Conservation (phyloP, 2,329 filamentous ascomycete species). For the Zymoseptoria ardabiliae region DNA sequence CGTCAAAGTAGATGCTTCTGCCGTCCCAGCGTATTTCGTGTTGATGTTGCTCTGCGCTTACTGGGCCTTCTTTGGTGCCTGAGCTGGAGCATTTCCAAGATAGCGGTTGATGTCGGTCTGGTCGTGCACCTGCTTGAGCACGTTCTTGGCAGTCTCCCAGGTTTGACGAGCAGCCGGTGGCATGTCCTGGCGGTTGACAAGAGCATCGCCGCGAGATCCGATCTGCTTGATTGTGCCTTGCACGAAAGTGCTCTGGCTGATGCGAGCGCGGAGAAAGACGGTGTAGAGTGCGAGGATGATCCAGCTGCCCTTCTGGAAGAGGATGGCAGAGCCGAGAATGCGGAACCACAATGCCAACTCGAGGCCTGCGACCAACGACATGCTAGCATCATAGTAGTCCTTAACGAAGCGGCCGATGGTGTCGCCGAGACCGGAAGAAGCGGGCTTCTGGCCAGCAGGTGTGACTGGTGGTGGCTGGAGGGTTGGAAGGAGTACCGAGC, state of each 20-base stretch:
- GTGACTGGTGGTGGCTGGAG: constrained; percentile 59
- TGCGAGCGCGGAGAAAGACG: constrained; percentile 83
- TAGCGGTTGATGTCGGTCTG: constrained; percentile 61
- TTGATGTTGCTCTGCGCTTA: constrained; percentile 28
- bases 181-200: constrained; percentile 78
- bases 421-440: constrained; percentile 63
- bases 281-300: constrained; percentile 80
- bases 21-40: not conserved
- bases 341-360: constrained; percentile 86
- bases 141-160: constrained; percentile 73
- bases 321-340: constrained; percentile 68
- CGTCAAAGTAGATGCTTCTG: not conserved
- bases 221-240: constrained; percentile 70
- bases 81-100: constrained; percentile 25
- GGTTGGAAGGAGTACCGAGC: constrained; percentile 85
- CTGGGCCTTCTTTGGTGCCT: constrained; percentile 58
- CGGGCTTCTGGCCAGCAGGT: constrained; percentile 48
- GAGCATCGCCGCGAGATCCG: constrained; percentile 68
- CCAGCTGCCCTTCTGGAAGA: constrained; percentile 89
- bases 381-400: constrained; percentile 93
- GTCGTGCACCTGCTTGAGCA: constrained; percentile 66
- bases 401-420: constrained; percentile 90
- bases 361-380: constrained; percentile 83
- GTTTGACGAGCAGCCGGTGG: constrained; percentile 70
- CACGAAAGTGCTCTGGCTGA: constrained; percentile 86